Base-by-base conservation (phyloP, 2,329 filamentous ascomycete genomes). In the Aspergillus persii region DNA sequence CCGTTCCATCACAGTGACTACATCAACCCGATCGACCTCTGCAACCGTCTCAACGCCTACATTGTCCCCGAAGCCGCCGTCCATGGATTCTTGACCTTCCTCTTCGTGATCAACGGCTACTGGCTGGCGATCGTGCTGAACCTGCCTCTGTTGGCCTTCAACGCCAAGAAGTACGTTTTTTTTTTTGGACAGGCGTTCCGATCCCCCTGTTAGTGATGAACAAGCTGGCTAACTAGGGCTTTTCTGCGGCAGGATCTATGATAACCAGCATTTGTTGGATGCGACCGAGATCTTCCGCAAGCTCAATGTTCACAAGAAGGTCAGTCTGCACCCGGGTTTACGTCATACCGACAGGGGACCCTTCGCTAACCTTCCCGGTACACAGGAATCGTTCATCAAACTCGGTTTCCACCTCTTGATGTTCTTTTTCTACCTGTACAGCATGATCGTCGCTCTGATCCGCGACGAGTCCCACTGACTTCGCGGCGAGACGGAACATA, bases 391-490 rank as follows among this genome's bases (percentile, higher is more conserved):
- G 0, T 99, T 99, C 79, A 89, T 95, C 82, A 99, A 99, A 83
- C 91, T 99, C 48, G 95, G 94, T 58, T 99, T 99, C 85, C 95
- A 99, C 79, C 84, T 99, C 61, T 79, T 99, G 81, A 97, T 99
- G 92, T 99, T 99, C 86, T 99, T 99, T 88, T 99, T 98, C 86
- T 99, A 99, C 82, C 89, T 99, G 58, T 96, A 96, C 86, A 96
- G 91, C 88, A 96, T 95, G 91, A 95, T 95, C 69, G 94, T 97
- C 65, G 94, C 95, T 67, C 85, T 99, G 64, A 99, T 99, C 83
- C 89, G 90, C 74, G 95, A 98, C 78, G 95, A 99, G 81, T 86
- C 90, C 61, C 86, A 92, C 79, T 96, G 89, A 88, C 68, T 77
- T 65, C 70, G 71, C 60, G 66, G 67, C 54, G 68, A 72, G 67